phyloP scores from a whole-genome alignment of 768 basidiomycete genomes.

The Mycena pura region DNA sequence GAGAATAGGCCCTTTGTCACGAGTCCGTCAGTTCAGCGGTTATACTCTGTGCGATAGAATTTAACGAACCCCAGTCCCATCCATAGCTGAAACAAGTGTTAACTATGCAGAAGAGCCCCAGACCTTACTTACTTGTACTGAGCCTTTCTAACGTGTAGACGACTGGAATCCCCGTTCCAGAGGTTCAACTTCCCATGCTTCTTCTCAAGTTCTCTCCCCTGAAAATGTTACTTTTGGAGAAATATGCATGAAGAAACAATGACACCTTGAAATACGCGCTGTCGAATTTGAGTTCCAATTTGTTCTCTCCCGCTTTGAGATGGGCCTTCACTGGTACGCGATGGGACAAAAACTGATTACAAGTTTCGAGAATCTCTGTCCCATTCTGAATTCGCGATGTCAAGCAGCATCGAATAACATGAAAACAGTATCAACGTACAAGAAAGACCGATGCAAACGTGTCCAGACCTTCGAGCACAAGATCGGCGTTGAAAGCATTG shows the following conservation, averaged over 20 bases:
- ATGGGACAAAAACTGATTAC: slow-evolving; percentile 86
- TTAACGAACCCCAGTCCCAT: slow-evolving; percentile 84
- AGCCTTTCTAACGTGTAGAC: slow-evolving; percentile 91
- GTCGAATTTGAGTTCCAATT: slow-evolving; percentile 71
- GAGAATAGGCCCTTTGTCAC: slow-evolving; percentile 69
- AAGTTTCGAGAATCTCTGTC: slow-evolving; percentile 71
- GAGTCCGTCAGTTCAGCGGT: neutral
- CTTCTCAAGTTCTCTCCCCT: slow-evolving; percentile 81
- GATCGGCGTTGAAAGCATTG: slow-evolving; percentile 58
- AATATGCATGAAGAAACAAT: neutral
- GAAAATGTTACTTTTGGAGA: neutral
- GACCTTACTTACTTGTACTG: slow-evolving; percentile 76
- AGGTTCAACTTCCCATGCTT: slow-evolving; percentile 62
- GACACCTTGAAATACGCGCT: slow-evolving; percentile 77
- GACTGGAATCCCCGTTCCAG: slow-evolving; percentile 93
- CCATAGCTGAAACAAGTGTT: slow-evolving; percentile 62
- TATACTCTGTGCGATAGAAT: neutral
- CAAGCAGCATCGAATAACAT: neutral
- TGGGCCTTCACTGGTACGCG: slow-evolving; percentile 63
- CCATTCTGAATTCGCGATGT: slow-evolving; percentile 63
- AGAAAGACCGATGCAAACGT: slow-evolving; percentile 81
- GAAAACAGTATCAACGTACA: slow-evolving; percentile 52
- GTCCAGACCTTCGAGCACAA: slow-evolving; percentile 91
- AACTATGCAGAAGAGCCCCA: neutral
- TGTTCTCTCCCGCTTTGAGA: slow-evolving; percentile 65